A percentile compares a stretch with the other conserved stretches of the same genome.
Conservation (phyloP, 495 filamentous ascomycete species). For the Hypoxylon crocopeplum region DNA sequence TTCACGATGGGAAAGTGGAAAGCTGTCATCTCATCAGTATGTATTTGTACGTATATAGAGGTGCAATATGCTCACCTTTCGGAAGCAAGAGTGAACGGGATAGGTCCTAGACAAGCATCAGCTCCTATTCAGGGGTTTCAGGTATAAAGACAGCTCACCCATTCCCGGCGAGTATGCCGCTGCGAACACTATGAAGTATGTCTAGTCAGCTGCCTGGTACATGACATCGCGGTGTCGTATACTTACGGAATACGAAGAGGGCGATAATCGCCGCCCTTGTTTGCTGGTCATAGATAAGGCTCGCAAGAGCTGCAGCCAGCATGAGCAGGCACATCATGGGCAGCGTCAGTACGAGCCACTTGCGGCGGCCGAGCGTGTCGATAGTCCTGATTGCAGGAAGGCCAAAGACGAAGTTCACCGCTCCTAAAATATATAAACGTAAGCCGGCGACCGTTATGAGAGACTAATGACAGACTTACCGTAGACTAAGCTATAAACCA, state of each 20-base stretch:
- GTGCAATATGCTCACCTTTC: slow-evolving; percentile 30
- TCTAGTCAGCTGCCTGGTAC: slow-evolving; percentile 3
- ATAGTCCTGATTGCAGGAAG: slow-evolving; percentile 76
- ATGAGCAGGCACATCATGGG: slow-evolving; percentile 71
- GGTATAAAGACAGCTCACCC: slow-evolving; percentile 14
- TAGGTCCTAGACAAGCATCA: slow-evolving; percentile 33
- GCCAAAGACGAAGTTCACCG: slow-evolving; percentile 75
- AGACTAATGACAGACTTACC: slow-evolving; percentile 19
- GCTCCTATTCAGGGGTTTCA: neutral
- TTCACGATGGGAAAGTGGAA: slow-evolving; percentile 45
- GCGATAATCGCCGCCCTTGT: slow-evolving; percentile 22
- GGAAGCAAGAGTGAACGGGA: slow-evolving; percentile 45
- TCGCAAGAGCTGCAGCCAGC: slow-evolving; percentile 31
- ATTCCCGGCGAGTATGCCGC: slow-evolving; percentile 45
- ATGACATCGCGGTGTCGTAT: neutral
- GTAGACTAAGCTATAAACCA: slow-evolving; percentile 36
- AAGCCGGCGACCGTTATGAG: neutral
- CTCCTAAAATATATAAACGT: slow-evolving; percentile 46
- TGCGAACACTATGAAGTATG: slow-evolving; percentile 30
- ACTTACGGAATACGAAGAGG: slow-evolving; percentile 39
- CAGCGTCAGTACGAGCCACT: slow-evolving; percentile 74
- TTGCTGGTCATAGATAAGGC: neutral
- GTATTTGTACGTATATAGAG: neutral
- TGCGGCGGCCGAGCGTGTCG: slow-evolving; percentile 75
- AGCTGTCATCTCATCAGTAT: slow-evolving; percentile 25